phyloP scores from a whole-genome alignment of 306 rosid genomes.

The Potentilla sterilis region DNA sequence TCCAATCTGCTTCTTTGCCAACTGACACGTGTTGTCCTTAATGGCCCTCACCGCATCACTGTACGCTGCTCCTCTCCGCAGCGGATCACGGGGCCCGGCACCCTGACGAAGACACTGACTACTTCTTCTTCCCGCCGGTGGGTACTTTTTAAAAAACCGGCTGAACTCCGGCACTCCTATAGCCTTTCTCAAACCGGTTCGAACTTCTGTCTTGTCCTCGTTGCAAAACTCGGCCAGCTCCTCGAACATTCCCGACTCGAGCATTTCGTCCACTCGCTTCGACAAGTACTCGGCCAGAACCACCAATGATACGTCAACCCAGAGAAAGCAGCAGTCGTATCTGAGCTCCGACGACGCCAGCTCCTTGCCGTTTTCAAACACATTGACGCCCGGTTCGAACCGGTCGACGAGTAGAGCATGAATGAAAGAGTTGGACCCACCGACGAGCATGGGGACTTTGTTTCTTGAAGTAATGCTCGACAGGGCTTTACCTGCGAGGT shows the following conservation, averaged over 20 bases:
- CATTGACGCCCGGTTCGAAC: constrained; percentile 42
- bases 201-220: constrained; percentile 32
- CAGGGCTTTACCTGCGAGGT: constrained; percentile 30
- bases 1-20: constrained; percentile 61
- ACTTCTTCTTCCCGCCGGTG: constrained; percentile 17
- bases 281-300: constrained; percentile 51
- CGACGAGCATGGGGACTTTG: constrained; percentile 66
- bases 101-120: neutral
- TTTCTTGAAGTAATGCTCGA: constrained; percentile 33
- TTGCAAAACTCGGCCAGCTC: constrained; percentile 75
- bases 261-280: constrained; percentile 87
- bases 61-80: constrained; percentile 53
- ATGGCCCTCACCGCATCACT: constrained; percentile 66
- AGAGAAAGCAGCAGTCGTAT: constrained; percentile 76
- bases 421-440: constrained; percentile 88
- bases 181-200: constrained; percentile 65
- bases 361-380: constrained; percentile 30
- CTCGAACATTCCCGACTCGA: constrained; percentile 69
- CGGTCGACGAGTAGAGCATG: constrained; percentile 54
- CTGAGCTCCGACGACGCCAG: constrained; percentile 45
- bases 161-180: constrained; percentile 92
- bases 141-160: constrained; percentile 43
- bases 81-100: constrained; percentile 23
- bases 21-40: constrained; percentile 73
- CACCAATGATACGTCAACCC: constrained; percentile 69